phyloP scores from a whole-genome alignment of 1,284 basidiomycete genomes.

The Heterobasidion irregulare region DNA sequence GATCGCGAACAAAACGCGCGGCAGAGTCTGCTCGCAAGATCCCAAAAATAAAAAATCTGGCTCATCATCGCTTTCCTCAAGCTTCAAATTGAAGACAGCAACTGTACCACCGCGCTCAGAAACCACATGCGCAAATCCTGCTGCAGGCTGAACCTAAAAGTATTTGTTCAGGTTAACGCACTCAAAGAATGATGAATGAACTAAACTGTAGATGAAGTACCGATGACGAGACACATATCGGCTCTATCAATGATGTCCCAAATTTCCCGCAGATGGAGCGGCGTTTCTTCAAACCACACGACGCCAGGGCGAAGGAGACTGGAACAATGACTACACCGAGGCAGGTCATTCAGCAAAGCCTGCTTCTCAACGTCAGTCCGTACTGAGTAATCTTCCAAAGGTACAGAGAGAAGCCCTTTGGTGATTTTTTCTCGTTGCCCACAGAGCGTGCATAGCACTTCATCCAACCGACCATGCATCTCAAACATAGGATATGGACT shows the following conservation, averaged over 20 bases:
- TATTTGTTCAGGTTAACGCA: neutral
- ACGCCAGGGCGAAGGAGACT: constrained; percentile 29
- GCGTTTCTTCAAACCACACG: constrained; percentile 31
- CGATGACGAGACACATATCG: constrained; percentile 30
- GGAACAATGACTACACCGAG: constrained; percentile 21
- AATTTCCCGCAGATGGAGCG: constrained; percentile 20
- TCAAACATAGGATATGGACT: no score
- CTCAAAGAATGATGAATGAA: neutral
- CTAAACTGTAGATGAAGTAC: constrained; percentile 28
- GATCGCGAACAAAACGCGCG: constrained; percentile 1
- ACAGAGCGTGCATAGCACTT: no score
- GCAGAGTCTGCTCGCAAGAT: constrained; percentile 26
- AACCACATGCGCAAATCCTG: constrained; percentile 24
- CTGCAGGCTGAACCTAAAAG: constrained; percentile 25
- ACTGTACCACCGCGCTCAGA: constrained; percentile 15
- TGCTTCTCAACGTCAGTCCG: no score
- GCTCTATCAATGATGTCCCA: constrained; percentile 16
- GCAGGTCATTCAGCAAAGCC: constrained; percentile 16
- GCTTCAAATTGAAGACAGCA: constrained; percentile 37
- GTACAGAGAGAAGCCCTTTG: no score
- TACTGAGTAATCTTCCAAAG: no score
- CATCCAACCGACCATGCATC: no score
- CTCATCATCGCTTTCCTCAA: constrained; percentile 18
- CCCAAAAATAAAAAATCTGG: constrained; percentile 30
- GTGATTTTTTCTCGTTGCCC: no score